phyloP scores from a whole-genome alignment of 1,139 yeast species.

The Sugiyamaella japonica region DNA sequence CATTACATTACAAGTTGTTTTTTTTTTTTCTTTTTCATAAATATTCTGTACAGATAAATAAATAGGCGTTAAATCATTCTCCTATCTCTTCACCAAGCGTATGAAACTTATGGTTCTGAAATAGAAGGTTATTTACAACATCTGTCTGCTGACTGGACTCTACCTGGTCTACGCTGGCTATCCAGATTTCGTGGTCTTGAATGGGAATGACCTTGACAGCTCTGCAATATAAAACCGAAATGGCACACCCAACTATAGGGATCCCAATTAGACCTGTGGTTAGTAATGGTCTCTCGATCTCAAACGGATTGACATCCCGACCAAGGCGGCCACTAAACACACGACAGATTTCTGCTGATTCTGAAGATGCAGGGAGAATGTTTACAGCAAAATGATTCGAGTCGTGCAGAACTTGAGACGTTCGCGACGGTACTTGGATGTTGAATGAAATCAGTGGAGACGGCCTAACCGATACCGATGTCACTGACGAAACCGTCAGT shows the following conservation, averaged over 20 bases:
- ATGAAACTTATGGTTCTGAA: slow-evolving; percentile 35
- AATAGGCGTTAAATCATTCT: slow-evolving; percentile 6
- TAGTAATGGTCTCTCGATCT: slow-evolving; percentile 29
- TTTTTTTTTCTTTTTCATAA: background rate
- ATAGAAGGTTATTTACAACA: slow-evolving; percentile 28
- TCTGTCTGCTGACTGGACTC: slow-evolving; percentile 21
- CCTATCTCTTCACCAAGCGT: slow-evolving; percentile 25
- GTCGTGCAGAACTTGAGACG: slow-evolving; percentile 63
- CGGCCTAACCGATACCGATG: slow-evolving; percentile 74
- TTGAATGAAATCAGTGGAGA: slow-evolving; percentile 76
- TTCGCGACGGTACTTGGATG: slow-evolving; percentile 77
- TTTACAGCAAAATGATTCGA: slow-evolving; percentile 68
- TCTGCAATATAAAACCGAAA: slow-evolving; percentile 64
- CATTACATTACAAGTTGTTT: background rate
- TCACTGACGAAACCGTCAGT: slow-evolving; percentile 77
- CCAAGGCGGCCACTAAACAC: slow-evolving; percentile 42
- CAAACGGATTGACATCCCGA: slow-evolving; percentile 39
- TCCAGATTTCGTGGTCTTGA: slow-evolving; percentile 88
- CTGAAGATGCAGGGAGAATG: slow-evolving; percentile 58
- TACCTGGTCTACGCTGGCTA: slow-evolving; percentile 49
- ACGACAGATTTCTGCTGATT: slow-evolving; percentile 47
- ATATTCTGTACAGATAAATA: slow-evolving; percentile 11
- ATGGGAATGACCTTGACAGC: slow-evolving; percentile 55
- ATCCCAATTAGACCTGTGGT: slow-evolving; percentile 39
- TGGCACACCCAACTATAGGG: slow-evolving; percentile 63